Base-by-base conservation (phyloP, 2,329 filamentous ascomycete species). In the Fusarium staphyleae region DNA sequence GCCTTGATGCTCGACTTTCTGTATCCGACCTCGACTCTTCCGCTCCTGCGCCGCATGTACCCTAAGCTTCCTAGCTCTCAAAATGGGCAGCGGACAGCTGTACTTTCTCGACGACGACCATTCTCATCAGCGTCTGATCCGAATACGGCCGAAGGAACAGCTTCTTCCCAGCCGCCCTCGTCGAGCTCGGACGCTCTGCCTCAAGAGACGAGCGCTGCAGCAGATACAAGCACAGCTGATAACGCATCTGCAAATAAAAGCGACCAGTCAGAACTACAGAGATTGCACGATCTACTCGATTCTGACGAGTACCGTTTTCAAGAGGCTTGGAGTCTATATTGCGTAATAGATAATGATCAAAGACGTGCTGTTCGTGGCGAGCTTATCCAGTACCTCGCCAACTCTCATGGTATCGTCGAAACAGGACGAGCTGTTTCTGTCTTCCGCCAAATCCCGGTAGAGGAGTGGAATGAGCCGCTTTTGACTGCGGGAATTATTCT, bases 1-100 rank as follows among this genome's bases (percentile, higher is more conserved):
- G 65, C 75, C 8, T 78, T 83, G 48, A 70, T 82, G 40, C 77
- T 85, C 67, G 82, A 85, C 67, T 85, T 85, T 47, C 69, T 85
- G 8, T 84, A 84, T 45, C 82, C 82, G 5, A 75, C 64, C 28
- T 76, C 75, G 9, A 74, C 79, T 10, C 50, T 77, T 11, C 70
- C 75, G 12, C 69, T 80, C 5, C 62, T 81, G 53, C 76, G 76
- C 34, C 75, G 74, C 22, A 62, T 73, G 9, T 71, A 73, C 36
- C 69, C 69, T n/a, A 58, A 57, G 16, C 35, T 71, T 3, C 63
- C 66, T 7, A 62, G 53, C 35, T 45, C 66, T 16, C 69, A 64
- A 34, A 47, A 64, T 40, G 60, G 55, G 11, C 54, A 48, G 4
- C 45, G 40, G 9, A 34, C 50, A 14, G 26, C 44, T 13, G 48